These are phyloP conservation scores for Notholithocarpus densiflorus DNA, from an alignment of 306 rosid genomes.

Conservation along the genomic window DNA sequence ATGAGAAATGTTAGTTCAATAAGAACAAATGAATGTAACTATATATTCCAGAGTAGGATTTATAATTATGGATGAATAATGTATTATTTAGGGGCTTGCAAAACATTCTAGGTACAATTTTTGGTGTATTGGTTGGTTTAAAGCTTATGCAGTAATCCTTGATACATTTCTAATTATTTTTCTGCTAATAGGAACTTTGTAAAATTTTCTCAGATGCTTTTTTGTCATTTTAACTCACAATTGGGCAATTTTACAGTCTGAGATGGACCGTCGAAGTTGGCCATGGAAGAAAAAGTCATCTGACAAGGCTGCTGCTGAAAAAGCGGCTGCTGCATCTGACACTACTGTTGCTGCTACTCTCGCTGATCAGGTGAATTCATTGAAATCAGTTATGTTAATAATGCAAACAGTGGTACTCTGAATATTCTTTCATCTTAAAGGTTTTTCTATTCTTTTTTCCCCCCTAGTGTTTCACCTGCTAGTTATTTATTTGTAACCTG, in stretches of 20 bases:
- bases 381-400: not conserved
- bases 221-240: not conserved
- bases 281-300: slow-evolving; percentile 99
- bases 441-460: not conserved
- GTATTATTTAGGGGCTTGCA: too few species aligned
- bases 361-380: slow-evolving; percentile 55
- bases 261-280: slow-evolving; percentile 93
- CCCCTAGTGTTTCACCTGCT: not conserved
- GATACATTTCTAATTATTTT: not conserved
- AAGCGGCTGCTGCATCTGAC: slow-evolving; percentile 49
- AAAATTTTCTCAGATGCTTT: slow-evolving; percentile 3
- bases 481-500: not conserved
- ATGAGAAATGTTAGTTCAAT: not conserved
- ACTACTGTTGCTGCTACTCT: slow-evolving; percentile 39
- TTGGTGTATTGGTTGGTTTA: not conserved
- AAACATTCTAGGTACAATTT: too few species aligned
- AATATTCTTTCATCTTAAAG: not conserved
- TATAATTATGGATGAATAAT: too few species aligned
- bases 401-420: not conserved
- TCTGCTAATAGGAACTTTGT: not conserved
- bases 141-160: not conserved
- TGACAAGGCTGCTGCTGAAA: slow-evolving; percentile 70
- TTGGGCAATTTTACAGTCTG: slow-evolving; percentile 28
- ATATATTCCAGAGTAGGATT: too few species aligned
- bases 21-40: too few species aligned